phyloP scores from a whole-genome alignment of 306 rosid genomes.

The Sindora glabra region DNA sequence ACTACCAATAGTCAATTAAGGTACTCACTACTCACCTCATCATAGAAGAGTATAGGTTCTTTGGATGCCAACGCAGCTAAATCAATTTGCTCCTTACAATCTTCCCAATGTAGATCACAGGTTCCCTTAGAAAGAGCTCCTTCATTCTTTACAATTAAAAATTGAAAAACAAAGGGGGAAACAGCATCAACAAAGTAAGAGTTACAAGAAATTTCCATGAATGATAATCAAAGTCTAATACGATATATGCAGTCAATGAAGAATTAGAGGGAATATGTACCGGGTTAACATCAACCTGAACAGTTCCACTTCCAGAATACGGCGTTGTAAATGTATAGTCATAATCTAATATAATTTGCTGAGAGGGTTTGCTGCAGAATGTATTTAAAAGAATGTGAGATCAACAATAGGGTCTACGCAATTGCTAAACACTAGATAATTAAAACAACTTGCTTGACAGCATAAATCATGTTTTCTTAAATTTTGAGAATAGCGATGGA shows the following conservation, averaged over 20 bases:
- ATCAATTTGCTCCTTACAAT: conserved; percentile 71
- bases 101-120: conserved; percentile 61
- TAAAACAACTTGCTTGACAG: background rate
- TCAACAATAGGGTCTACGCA: conserved; percentile 4
- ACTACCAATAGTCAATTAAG: background rate
- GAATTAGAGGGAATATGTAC: conserved; percentile 33
- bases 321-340: conserved; percentile 97
- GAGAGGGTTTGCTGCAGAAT: conserved; percentile 78
- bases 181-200: background rate
- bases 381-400: conserved; percentile 29
- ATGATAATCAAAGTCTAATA: no score
- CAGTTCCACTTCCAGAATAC: conserved; percentile 68
- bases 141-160: conserved; percentile 30
- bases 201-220: no score
- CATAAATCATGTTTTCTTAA: no score
- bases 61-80: conserved; percentile 68
- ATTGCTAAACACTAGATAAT: background rate
- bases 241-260: conserved; percentile 6
- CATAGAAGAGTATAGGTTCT: conserved; percentile 96
- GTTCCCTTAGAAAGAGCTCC: conserved; percentile 31
- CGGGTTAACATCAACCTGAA: conserved; percentile 43
- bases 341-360: conserved; percentile 83
- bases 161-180: conserved; percentile 8
- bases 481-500: no score
- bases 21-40: conserved; percentile 60